Evolutionary conservation across 2,329 filamentous ascomycete genomes (phyloP), one percentile per base, ranked within the genome.

Genomic region (Colletotrichum navitas): DNA sequence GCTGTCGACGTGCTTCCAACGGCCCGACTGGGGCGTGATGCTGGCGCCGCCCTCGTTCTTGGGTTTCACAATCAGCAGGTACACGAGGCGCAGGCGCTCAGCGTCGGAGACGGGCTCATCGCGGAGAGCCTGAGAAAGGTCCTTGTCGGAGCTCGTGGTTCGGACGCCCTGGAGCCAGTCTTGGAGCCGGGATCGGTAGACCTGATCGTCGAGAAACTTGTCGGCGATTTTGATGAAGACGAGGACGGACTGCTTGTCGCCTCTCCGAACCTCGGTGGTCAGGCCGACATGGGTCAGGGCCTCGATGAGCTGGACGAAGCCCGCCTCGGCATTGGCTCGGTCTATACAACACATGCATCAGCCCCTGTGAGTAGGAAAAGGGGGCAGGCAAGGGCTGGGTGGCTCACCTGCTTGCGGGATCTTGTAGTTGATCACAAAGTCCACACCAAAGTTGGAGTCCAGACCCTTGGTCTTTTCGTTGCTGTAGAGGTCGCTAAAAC

Each of bases 121-220:
- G 70, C 91, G 85, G 63, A 97, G 88, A 18, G 91, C 88, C 71
- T 89, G 85, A 59, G 88, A 83, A 24, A 94, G 89, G 75, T 97
- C 91, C 78, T 90, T 91, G 67, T 90, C 88, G 0, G 95, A 95
- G 45, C 94, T 91, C 26, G 90, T 88, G 61, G 93, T 88, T 74
- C 94, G 91, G 66, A 98, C 92, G 63, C 95, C 94, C 79, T 96
- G 92, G 43, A 98, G 89, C 94, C 95, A 99, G 82, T 98, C 96
- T 79, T 94, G 93, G 24, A 98, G 91, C 74, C 96, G 90, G 67
- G 93, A 93, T 74, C 94, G 90, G 81, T 97, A 97, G 61, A 97
- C 89, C 77, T 97, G 93, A 74, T 91, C 90, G 71, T 89, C 89
- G 71, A 99, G 86, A 74, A 94, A 89, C 76, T 90, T 86, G 73